Evolutionary conservation across 768 basidiomycete species (phyloP), one percentile per base, ranked within the genome.

Genomic region (Boletus fagicola): DNA sequence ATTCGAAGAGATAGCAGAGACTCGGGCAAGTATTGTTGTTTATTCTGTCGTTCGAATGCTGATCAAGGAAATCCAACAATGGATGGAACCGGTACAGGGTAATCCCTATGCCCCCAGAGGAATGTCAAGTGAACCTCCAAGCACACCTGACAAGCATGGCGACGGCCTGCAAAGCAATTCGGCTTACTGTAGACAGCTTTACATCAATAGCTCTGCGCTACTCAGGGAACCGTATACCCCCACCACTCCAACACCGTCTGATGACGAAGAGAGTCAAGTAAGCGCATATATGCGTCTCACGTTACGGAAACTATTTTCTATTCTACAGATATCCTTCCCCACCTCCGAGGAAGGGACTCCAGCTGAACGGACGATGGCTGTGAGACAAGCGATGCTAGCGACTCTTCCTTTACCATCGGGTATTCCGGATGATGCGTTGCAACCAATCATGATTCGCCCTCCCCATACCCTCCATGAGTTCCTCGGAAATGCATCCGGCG

Each of bases 381-480:
- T 80, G 4, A 75, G 89, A 69, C 80, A 85, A 60, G 72, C 78
- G 6, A 69, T 84, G 15, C 73, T 92, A 6, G 81, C 83, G 1
- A 62, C 73, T 3, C 80, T 92, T 40, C 87, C 87, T 10, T 72
- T 91, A 6, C 90, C 90, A 7, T 65, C 73, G 2, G 80, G 80
- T 50, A 79, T 83, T 39, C 88, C 88, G 0, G 81, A 84, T 38
- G 85, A 87, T 51, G 80, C 80, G 2, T 75, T 92, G 46, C 84
- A 80, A 50, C 90, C 90, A 0, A 85, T 92, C 54, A 60, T 83
- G 49, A 81, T 92, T 30, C 88, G 87, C 8, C 58, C 82, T 9
- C 77, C 85, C 9, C 77, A 83, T 59, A 85, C 83, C 16, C 67
- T 92, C 13, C 83, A 88, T 45, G 90, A 91, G 56, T 90, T 90